These are phyloP conservation scores for Ogataea chonburiensis DNA, from an alignment of 805 yeast genomes.

Conservation along the genomic window DNA sequence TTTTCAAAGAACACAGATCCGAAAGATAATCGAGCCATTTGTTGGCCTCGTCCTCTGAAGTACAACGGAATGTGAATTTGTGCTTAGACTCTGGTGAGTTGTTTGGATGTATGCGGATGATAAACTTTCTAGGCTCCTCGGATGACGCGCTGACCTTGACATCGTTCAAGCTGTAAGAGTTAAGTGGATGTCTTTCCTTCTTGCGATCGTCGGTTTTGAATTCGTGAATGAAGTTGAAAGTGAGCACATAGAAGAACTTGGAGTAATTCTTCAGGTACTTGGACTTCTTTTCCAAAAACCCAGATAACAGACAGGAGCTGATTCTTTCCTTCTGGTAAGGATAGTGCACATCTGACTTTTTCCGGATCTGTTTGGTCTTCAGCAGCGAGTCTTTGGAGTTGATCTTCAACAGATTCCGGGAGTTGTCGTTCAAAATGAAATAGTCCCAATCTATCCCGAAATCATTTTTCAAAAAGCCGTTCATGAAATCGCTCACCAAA, in stretches of 20 bases:
- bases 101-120: constrained; percentile 36
- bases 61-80: constrained; percentile 42
- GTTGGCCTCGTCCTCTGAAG: constrained; percentile 41
- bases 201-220: constrained; percentile 57
- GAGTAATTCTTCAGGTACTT: constrained; percentile 60
- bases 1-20: constrained; percentile 48
- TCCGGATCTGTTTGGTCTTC: constrained; percentile 40
- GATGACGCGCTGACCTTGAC: constrained; percentile 32
- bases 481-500: constrained; percentile 52
- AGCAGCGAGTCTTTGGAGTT: constrained; percentile 29
- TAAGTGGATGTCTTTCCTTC: constrained; percentile 47
- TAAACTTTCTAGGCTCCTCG: constrained; percentile 39
- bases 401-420: constrained; percentile 42
- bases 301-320: constrained; percentile 57
- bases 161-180: constrained; percentile 40
- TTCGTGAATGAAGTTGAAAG: constrained; percentile 67
- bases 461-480: constrained; percentile 53
- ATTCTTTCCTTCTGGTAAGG: constrained; percentile 52
- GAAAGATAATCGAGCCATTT: constrained; percentile 57
- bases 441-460: constrained; percentile 71
- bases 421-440: constrained; percentile 48
- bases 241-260: constrained; percentile 62
- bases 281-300: constrained; percentile 58
- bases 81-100: constrained; percentile 27
- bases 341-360: constrained; percentile 49